Evolutionary conservation across 2,329 filamentous ascomycete genomes (phyloP).

Genomic region (Stachybotrys elegans): DNA sequence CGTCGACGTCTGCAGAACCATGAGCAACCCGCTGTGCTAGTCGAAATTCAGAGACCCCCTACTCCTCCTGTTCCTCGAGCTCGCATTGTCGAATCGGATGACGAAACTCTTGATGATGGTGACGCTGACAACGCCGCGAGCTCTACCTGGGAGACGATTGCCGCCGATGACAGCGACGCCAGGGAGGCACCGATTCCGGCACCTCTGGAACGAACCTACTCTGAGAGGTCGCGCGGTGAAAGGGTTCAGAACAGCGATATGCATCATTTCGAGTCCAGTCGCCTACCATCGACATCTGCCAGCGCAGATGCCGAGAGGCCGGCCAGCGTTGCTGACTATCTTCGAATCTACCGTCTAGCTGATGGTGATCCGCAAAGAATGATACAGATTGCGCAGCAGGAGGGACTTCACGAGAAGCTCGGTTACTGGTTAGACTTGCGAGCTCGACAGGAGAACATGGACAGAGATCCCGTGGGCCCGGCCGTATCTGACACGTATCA

Average conservation of each 20-base stretch:
- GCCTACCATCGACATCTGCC: neutral
- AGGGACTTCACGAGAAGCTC: conserved; percentile 54
- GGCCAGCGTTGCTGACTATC: conserved; percentile 27
- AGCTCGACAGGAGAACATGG: no score
- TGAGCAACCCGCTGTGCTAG: neutral
- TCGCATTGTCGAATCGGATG: conserved; percentile 25
- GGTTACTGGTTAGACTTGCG: no score
- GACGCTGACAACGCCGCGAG: conserved; percentile 9
- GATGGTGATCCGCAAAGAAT: conserved; percentile 55
- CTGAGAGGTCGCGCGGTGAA: neutral
- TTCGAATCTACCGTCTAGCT: conserved; percentile 54
- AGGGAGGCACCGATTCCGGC: conserved; percentile 4
- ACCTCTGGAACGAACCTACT: neutral
- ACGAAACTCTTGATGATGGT: conserved; percentile 24
- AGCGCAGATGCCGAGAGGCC: conserved; percentile 3
- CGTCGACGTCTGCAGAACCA: no score
- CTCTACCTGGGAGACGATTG: conserved; percentile 6
- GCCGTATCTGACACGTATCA: no score
- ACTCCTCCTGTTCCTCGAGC: neutral
- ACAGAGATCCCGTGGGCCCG: no score
- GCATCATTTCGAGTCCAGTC: neutral
- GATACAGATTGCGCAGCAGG: conserved; percentile 55
- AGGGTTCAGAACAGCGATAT: neutral
- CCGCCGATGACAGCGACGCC: conserved; percentile 8
- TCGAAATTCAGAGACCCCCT: conserved; percentile 12